Conservation (phyloP, 2,329 filamentous ascomycete species). For the Cladophialophora psammophila region DNA sequence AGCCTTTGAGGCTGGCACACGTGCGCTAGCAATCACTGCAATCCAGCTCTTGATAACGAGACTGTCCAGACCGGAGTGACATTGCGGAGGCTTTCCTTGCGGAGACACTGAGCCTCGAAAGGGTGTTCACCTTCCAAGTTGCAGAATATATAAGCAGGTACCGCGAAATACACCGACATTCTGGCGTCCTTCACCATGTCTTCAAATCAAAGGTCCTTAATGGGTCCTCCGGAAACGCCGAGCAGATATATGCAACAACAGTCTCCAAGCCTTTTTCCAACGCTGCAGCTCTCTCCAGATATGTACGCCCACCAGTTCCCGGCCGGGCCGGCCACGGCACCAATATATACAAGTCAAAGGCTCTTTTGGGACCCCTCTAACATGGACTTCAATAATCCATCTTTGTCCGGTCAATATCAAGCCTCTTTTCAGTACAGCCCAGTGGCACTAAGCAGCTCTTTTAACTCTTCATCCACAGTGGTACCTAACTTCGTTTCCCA, state of each 20-base stretch:
- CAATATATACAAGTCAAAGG: conserved; percentile 62
- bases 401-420: conserved; percentile 35
- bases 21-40: background rate
- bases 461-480: conserved; percentile 38
- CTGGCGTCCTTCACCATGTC: conserved; percentile 22
- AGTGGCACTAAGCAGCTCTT: conserved; percentile 33
- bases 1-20: conserved; percentile 1
- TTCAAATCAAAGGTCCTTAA: conserved; percentile 39
- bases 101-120: background rate
- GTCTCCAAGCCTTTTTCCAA: conserved; percentile 59
- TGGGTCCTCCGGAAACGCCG: conserved; percentile 54
- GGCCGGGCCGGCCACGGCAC: conserved; percentile 63
- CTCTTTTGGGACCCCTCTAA: conserved; percentile 56
- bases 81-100: background rate
- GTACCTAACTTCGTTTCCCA: conserved; percentile 34
- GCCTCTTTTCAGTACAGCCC: conserved; percentile 36
- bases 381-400: conserved; percentile 29
- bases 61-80: background rate
- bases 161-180: background rate
- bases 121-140: conserved; percentile 1
- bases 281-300: conserved; percentile 65
- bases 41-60: background rate
- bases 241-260: conserved; percentile 51
- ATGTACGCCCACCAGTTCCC: conserved; percentile 58
- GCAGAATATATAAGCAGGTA: background rate